A percentile compares a stretch with the other conserved stretches of the same genome.
Conservation (phyloP, 768 basidiomycete genomes). For the Porphyrellus cyaneotinctus region DNA sequence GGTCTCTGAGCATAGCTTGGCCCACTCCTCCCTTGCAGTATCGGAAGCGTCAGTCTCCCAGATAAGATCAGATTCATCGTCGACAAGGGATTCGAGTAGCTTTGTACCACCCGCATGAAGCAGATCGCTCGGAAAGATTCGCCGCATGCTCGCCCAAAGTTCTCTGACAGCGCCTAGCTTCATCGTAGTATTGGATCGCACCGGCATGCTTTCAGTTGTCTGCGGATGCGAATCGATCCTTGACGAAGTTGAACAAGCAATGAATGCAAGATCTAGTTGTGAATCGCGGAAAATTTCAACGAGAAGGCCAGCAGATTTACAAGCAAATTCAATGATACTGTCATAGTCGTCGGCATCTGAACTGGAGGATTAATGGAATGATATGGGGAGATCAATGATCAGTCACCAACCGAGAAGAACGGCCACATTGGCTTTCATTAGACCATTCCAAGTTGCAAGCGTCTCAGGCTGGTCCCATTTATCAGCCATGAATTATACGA, state of each 20-base stretch:
- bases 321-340: slow-evolving; percentile 37
- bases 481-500: not conserved
- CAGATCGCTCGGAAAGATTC: slow-evolving; percentile 38
- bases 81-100: slow-evolving; percentile 47
- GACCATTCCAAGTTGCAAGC: slow-evolving; percentile 51
- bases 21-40: slow-evolving; percentile 54
- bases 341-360: slow-evolving; percentile 44
- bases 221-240: slow-evolving; percentile 4
- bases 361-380: slow-evolving; percentile 5
- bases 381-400: slow-evolving; percentile 2
- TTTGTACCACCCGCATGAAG: slow-evolving; percentile 43
- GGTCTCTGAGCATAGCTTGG: slow-evolving; percentile 53
- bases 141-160: slow-evolving; percentile 52
- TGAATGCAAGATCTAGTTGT: slow-evolving; percentile 40
- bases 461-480: slow-evolving; percentile 40
- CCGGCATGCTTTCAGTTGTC: slow-evolving; percentile 2
- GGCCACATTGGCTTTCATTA: slow-evolving; percentile 48
- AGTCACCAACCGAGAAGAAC: slow-evolving; percentile 50
- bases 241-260: slow-evolving; percentile 17
- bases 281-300: slow-evolving; percentile 46
- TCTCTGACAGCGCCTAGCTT: slow-evolving; percentile 55
- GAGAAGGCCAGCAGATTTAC: slow-evolving; percentile 41
- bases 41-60: slow-evolving; percentile 41
- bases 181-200: slow-evolving; percentile 41
- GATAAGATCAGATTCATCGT: slow-evolving; percentile 44